Evolutionary conservation across 306 rosid genomes (phyloP).

Genomic region (Dalbergia cochinchinensis): DNA sequence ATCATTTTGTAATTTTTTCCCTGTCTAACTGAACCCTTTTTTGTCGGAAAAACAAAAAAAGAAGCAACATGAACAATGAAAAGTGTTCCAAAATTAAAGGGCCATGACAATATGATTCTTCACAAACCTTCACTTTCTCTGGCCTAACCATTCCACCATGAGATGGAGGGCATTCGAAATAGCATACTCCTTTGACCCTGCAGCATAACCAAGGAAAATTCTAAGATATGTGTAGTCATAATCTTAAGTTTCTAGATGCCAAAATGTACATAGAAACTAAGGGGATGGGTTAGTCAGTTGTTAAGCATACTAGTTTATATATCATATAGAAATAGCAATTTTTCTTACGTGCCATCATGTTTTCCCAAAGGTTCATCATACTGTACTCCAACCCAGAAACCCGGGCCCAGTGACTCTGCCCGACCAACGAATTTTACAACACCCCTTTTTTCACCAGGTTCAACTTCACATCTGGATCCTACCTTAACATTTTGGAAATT

Average conservation of each 20-base stretch:
- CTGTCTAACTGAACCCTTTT: not conserved
- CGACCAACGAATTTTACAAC: constrained; percentile 75
- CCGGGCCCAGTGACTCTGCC: constrained; percentile 86
- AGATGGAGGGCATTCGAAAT: constrained; percentile 69
- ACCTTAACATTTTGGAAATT: constrained; percentile 58
- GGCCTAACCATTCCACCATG: constrained; percentile 80
- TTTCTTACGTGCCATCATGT: constrained; percentile 91
- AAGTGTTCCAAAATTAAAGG: constrained; percentile 4
- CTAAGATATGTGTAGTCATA: not conserved
- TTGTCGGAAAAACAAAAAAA: not conserved
- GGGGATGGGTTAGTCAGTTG: not conserved
- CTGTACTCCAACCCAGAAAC: constrained; percentile 95
- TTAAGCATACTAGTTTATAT: not conserved
- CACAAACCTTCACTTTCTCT: constrained; percentile 79
- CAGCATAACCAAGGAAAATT: constrained; percentile 9
- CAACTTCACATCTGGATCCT: constrained; percentile 96
- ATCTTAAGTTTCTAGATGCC: not conserved
- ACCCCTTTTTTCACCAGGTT: constrained; percentile 89
- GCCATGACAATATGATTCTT: not conserved
- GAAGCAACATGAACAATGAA: not conserved
- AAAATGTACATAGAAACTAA: not conserved
- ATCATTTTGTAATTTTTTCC: not conserved
- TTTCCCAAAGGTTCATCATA: constrained; percentile 98
- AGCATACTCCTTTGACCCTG: constrained; percentile 78
- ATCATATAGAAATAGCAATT: constrained; percentile 5